Conservation (phyloP, 192 early-diverging fungal species). For the Gonapodya sp. region DNA sequence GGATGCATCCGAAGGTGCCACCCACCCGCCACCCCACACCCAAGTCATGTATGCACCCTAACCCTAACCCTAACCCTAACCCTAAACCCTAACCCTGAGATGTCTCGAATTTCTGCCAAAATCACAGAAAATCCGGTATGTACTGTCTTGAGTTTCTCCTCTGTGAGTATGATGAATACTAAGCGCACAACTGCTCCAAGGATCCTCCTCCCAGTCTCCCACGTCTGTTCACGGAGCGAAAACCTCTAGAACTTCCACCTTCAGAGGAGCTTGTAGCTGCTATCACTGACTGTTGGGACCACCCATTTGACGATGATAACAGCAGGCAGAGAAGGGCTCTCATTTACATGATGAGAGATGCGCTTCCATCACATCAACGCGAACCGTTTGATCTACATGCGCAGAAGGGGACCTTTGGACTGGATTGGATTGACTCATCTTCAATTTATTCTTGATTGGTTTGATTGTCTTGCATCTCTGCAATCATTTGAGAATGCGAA, state of each 20-base stretch:
- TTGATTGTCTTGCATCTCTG: conserved; percentile 1
- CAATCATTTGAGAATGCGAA: too few species aligned
- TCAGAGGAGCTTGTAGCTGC: conserved; percentile 1
- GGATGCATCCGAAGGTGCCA: too few species aligned
- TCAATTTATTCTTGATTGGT: not conserved
- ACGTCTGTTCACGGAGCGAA: conserved; percentile 3
- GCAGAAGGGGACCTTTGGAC: not conserved
- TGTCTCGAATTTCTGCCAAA: not conserved
- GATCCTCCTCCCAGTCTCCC: not conserved
- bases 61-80: too few species aligned
- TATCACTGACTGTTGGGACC: conserved; percentile 1
- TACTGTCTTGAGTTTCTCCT: not conserved
- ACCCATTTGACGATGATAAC: conserved; percentile 2
- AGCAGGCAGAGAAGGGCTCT: conserved; percentile 1
- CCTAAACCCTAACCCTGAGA: too few species aligned
- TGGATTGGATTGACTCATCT: conserved; percentile 4
- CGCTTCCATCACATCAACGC: conserved; percentile 3
- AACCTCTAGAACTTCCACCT: not conserved
- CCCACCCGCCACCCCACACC: too few species aligned
- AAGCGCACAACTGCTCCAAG: not conserved
- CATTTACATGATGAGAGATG: conserved; percentile 2
- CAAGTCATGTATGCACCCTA: too few species aligned
- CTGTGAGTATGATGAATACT: not conserved
- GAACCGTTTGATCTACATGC: not conserved
- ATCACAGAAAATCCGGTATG: conserved; percentile 1